phyloP scores from a whole-genome alignment of 2,329 filamentous ascomycete species.

The Aspergillus chevalieri region DNA sequence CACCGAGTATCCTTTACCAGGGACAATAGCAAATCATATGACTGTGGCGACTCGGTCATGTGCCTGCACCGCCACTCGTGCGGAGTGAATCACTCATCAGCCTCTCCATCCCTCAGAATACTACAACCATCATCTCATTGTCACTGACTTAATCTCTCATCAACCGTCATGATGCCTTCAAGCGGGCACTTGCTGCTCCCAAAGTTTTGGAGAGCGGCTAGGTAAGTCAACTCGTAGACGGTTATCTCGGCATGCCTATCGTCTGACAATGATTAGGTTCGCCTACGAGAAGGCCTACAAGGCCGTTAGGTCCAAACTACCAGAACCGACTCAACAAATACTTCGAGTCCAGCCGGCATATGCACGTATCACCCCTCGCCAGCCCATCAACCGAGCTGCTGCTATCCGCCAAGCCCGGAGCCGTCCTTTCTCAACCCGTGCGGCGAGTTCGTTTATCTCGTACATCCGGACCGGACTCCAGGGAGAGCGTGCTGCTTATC shows the following conservation, averaged over 20 bases:
- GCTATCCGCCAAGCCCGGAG: constrained; percentile 59
- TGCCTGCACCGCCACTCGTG: constrained; percentile 20
- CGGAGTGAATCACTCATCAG: constrained; percentile 19
- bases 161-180: constrained; percentile 35
- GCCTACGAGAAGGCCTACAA: constrained; percentile 43
- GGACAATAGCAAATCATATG: neutral
- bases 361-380: constrained; percentile 50
- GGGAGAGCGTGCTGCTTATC: constrained; percentile 49
- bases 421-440: constrained; percentile 57
- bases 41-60: constrained; percentile 14
- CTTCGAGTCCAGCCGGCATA: constrained; percentile 56
- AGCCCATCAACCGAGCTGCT: constrained; percentile 57
- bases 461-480: constrained; percentile 36
- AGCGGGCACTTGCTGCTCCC: constrained; percentile 46
- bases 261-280: constrained; percentile 34
- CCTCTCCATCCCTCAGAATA: constrained; percentile 11
- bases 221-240: constrained; percentile 27
- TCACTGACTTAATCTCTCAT: constrained; percentile 3
- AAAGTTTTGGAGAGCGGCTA: constrained; percentile 44
- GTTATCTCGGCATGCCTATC: constrained; percentile 3
- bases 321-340: constrained; percentile 32
- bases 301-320: constrained; percentile 37
- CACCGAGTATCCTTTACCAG: neutral
- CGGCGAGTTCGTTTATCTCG: constrained; percentile 45
- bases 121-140: constrained; percentile 10